Conservation (phyloP, 768 basidiomycete genomes). For the Boletus rubescentipes region DNA sequence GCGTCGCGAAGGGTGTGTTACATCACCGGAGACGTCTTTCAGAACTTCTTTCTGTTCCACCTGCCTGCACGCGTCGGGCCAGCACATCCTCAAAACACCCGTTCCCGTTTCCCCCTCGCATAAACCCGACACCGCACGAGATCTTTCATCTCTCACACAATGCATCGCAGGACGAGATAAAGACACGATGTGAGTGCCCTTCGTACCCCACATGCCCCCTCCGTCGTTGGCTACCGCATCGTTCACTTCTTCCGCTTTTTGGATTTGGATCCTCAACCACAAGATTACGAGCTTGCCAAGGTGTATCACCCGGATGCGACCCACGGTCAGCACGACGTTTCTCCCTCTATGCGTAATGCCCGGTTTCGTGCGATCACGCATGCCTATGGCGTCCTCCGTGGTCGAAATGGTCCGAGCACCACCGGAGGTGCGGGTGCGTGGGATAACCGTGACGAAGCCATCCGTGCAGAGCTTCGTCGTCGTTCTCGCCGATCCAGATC, state of each 20-base stretch:
- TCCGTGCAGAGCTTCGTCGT: conserved; percentile 52
- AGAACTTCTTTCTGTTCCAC: background rate
- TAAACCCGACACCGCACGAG: conserved; percentile 63
- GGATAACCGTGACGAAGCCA: conserved; percentile 37
- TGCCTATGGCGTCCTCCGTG: conserved; percentile 53
- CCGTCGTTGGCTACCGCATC: background rate
- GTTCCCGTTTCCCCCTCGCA: conserved; percentile 52
- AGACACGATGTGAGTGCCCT: conserved; percentile 56
- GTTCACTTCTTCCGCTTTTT: background rate
- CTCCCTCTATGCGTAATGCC: conserved; percentile 47
- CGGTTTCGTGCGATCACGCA: conserved; percentile 64
- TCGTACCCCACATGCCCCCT: no score
- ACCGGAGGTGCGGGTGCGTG: background rate
- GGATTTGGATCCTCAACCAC: background rate
- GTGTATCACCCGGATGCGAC: conserved; percentile 70
- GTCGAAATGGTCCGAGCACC: background rate
- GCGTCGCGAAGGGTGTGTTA: background rate
- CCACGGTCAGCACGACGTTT: conserved; percentile 36
- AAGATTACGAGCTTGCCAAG: conserved; percentile 76
- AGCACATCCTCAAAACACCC: conserved; percentile 13
- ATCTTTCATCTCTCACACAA: conserved; percentile 64
- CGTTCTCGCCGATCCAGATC: conserved; percentile 33
- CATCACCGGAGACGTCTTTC: background rate
- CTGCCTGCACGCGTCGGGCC: background rate
- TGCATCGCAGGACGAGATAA: conserved; percentile 62